Evolutionary conservation across 2,329 filamentous ascomycete genomes (phyloP), one percentile per base, ranked within the genome.

Genomic region (Shiraia bambusicola): DNA sequence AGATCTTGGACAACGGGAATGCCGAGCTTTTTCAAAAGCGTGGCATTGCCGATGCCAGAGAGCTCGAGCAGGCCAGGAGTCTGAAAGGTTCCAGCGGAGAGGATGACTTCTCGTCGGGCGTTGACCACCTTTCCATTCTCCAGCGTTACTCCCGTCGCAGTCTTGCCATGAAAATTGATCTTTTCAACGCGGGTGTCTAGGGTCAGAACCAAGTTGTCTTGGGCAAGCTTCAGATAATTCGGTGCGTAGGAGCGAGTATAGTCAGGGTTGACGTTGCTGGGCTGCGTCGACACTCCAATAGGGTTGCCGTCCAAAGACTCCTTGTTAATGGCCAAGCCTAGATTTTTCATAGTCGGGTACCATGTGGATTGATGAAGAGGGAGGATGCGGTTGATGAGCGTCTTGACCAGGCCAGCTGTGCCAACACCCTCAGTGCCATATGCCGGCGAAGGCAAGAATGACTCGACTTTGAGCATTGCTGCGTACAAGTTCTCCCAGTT

Each of bases 241-340:
- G 70, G 73, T 16, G 68, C 66, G 56, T 78, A 80, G 2, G 74
- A 78, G 25, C 78, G 68, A 14, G 65, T 72, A 49, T 75, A 78
- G 28, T 72, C 69, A 4, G 65, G 67, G 8, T 70, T 68, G 27
- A 81, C 71, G 42, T 72, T 77, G 47, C 70, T 75, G 8, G 78
- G 69, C 43, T 77, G 74, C 25, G 69, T 72, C 61, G 73, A 75
- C 6, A 74, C 74, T 6, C 79, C 79, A 3, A 78, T 56, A 11
- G 72, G 73, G 34, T 76, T 71, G 2, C 78, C 78, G 11, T 70
- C 67, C 2, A 80, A 65, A 7, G 74, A 77, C 34, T 76, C 63
- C n/a, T 56, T 51, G 37, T 74, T 74, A 4, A 56, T 45, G 2
- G 58, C 36, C 7, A 75, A 63, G 1, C 76, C 76, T 2, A 77